Conservation (phyloP, 192 early-diverging fungal genomes). For the Chytriomyces confervae region DNA sequence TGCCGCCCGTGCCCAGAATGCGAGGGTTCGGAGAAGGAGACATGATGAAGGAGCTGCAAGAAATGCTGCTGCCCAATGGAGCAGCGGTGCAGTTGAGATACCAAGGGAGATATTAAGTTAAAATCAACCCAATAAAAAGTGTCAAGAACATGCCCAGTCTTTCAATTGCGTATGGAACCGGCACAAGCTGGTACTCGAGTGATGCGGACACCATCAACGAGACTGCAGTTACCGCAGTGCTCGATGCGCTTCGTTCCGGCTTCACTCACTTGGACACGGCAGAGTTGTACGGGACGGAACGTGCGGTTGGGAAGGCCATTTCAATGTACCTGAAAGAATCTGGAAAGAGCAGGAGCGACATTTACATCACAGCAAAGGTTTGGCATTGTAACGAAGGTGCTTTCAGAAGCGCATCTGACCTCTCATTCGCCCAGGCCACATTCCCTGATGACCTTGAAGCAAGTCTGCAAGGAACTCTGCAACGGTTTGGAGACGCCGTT, state of each 20-base stretch:
- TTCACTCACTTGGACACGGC: conserved; percentile 63
- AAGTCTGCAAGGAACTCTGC: conserved; percentile 47
- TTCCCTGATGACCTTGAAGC: neutral
- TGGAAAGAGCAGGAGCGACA: conserved; percentile 59
- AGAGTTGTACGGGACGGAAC: conserved; percentile 69
- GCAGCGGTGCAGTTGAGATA: neutral
- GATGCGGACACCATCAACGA: neutral
- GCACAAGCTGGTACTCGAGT: neutral
- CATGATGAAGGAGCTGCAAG: no score
- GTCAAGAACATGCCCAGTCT: neutral
- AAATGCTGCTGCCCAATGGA: neutral
- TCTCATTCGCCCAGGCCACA: conserved; percentile 4
- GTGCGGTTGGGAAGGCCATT: conserved; percentile 53
- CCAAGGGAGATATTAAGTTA: no score
- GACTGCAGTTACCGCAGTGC: neutral
- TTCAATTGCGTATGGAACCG: neutral
- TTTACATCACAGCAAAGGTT: conserved; percentile 54
- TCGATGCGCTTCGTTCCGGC: conserved; percentile 29
- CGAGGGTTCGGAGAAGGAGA: no score
- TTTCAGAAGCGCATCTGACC: neutral
- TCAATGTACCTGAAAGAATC: conserved; percentile 23
- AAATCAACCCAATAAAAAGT: neutral
- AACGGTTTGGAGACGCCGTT: conserved; percentile 64
- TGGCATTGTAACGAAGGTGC: neutral
- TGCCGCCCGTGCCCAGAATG: no score